Base-by-base conservation (phyloP, 345 rosid genomes). In the Eucalyptus sideroxylon region DNA sequence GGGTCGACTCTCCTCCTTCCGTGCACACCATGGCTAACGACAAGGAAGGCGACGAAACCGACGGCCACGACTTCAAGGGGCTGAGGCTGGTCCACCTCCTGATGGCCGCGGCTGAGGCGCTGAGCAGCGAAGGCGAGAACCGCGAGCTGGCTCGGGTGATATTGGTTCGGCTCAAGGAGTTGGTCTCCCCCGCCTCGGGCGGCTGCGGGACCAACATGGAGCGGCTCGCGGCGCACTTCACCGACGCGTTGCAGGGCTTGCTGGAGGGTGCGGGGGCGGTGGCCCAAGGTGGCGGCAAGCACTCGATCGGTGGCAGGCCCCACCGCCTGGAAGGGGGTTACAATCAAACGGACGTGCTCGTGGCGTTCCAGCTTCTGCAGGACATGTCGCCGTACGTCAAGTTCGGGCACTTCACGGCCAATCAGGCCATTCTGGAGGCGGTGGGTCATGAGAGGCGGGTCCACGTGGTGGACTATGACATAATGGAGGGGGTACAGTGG, bases 401-500 rank as follows among this genome's bases (percentile, higher is more conserved):
- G 89, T 98, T 98, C 55, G 99, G 99, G 16, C 98, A 98, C 89
- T 95, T 98, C 89, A 96, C 99, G 3, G 97, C 98, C 89, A 98
- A 96, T 86, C 99, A 97, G 45, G 98, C 98, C 5, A 97, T 97
- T 49, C 86, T 96, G 23, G 99, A 98, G 91, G 96, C 97, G 5
- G 97, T 96, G n/a, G 86, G 92, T 26, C 92, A 91, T 6, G 95
- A 95, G 26, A 89, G 94, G 82, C 92, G 98, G 88, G 91, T 98
- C 65, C 99, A 97, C 90, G 93, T 97, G 31, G 97, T 97, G 44
- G 99, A 97, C 90, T 95, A 95, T 37, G 99, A 98, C 87, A 96
- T 96, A 88, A 93, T 93, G 94, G 99, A 97, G 88, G 99, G 99
- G 49, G 91, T 94, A 86, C 99, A 97, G 44, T 96, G 99, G 99